Conservation (phyloP, 495 filamentous ascomycete species). For the Podospora bellae-mahoneyi region DNA sequence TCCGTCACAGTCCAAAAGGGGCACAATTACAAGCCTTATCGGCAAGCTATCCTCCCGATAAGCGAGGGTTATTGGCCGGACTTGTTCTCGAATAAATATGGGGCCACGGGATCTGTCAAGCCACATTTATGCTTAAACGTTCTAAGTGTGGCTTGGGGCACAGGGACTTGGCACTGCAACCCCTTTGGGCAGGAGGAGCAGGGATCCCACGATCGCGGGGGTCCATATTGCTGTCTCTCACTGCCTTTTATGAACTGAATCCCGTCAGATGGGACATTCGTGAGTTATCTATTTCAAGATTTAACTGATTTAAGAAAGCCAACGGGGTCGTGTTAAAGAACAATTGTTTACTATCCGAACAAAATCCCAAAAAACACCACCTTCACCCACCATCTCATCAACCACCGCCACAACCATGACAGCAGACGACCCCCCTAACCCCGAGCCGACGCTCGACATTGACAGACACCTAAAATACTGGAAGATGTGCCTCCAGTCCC, state of each 20-base stretch:
- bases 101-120: slow-evolving; percentile 2
- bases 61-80: slow-evolving; percentile 11
- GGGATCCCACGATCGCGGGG: slow-evolving; percentile 11
- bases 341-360: background rate
- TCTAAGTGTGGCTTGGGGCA: slow-evolving; percentile 16
- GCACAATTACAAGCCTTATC: slow-evolving; percentile 14
- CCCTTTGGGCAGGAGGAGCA: slow-evolving; percentile 5
- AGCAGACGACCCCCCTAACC: background rate
- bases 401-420: background rate
- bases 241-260: slow-evolving; percentile 12
- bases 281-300: background rate
- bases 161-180: background rate
- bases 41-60: slow-evolving; percentile 13
- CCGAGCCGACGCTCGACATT: slow-evolving; percentile 55
- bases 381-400: background rate
- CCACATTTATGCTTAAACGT: slow-evolving; percentile 13
- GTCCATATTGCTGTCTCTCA: slow-evolving; percentile 4
- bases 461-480: slow-evolving; percentile 86
- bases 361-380: background rate
- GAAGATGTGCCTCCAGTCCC: slow-evolving; percentile 79
- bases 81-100: background rate
- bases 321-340: background rate
- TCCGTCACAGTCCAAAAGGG: background rate
- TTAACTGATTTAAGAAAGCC: background rate
- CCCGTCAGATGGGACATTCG: background rate